Conservation (phyloP, 225 moss, liverwort and hornwort species). For the Climacium dendroides region DNA sequence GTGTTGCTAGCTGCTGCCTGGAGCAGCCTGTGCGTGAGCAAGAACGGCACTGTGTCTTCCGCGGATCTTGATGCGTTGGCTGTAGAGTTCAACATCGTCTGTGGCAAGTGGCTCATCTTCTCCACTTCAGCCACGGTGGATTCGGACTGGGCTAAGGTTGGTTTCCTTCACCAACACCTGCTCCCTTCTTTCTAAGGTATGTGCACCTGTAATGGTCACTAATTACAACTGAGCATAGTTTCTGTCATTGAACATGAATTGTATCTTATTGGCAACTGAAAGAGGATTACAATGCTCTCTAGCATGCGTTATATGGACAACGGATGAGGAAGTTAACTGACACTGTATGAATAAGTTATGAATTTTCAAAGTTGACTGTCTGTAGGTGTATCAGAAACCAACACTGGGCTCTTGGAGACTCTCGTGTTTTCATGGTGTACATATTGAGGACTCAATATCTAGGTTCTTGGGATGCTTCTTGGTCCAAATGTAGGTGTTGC, state of each 20-base stretch:
- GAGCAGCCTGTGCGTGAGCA: slow-evolving; percentile 1
- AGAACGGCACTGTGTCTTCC: not conserved
- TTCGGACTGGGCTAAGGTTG: slow-evolving; percentile 4
- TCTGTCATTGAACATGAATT: too few relatives aligned
- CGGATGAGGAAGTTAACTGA: too few relatives aligned
- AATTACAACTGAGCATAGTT: not conserved
- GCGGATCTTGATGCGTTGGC: slow-evolving; percentile 10
- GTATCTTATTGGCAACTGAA: not conserved
- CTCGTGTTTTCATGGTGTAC: not conserved
- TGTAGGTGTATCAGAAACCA: not conserved
- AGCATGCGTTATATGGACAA: not conserved
- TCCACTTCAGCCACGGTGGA: not conserved
- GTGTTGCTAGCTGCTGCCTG: not conserved
- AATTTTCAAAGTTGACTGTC: not conserved
- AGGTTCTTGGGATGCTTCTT: not conserved
- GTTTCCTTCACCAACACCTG: not conserved
- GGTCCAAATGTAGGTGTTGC: not conserved
- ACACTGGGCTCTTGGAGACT: not conserved
- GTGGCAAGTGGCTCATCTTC: slow-evolving; percentile 22
- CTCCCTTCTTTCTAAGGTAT: not conserved
- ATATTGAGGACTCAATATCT: not conserved
- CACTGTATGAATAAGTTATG: not conserved
- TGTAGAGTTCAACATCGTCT: not conserved
- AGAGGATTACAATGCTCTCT: not conserved
- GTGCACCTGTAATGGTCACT: not conserved